Evolutionary conservation across 2,329 filamentous ascomycete genomes (phyloP).

Genomic region (Botrytis galanthina): DNA sequence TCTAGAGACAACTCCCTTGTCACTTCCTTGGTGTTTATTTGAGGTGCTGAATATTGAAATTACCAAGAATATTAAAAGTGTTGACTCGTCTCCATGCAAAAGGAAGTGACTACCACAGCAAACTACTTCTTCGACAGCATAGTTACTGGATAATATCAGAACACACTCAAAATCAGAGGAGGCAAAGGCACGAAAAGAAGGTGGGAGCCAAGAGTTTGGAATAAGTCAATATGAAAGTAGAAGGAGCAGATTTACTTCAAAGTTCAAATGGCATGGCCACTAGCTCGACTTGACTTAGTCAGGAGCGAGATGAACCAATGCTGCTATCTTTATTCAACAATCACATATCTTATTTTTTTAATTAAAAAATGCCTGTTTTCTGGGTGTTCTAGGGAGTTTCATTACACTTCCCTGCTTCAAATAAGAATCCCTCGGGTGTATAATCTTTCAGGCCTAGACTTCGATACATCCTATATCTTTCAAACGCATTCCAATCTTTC

Average conservation of each 20-base stretch:
- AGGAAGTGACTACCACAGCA: not conserved
- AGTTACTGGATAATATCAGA: not conserved
- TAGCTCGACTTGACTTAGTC: not conserved
- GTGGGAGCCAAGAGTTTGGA: not conserved
- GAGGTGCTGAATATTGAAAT: too few species aligned
- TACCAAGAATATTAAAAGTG: fast-evolving
- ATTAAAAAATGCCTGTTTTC: not conserved
- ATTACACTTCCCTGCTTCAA: not conserved
- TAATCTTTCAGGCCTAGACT: not conserved
- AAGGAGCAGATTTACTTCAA: not conserved
- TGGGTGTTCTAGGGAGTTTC: not conserved
- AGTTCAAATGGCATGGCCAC: not conserved
- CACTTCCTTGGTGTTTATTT: not conserved
- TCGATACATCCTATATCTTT: not conserved
- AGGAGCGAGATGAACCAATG: not conserved
- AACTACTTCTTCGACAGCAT: not conserved
- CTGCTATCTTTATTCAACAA: not conserved
- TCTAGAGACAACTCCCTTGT: not conserved
- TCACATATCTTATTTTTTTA: not conserved
- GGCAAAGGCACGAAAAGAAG: not conserved
- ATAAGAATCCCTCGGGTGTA: not conserved
- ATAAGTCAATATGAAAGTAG: not conserved
- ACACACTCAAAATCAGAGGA: not conserved
- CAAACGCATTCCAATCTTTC: not conserved
- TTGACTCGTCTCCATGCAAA: not conserved